Evolutionary conservation across 2,329 filamentous ascomycete species (phyloP).

Genomic region (Aspergillus pseudonomiae): DNA sequence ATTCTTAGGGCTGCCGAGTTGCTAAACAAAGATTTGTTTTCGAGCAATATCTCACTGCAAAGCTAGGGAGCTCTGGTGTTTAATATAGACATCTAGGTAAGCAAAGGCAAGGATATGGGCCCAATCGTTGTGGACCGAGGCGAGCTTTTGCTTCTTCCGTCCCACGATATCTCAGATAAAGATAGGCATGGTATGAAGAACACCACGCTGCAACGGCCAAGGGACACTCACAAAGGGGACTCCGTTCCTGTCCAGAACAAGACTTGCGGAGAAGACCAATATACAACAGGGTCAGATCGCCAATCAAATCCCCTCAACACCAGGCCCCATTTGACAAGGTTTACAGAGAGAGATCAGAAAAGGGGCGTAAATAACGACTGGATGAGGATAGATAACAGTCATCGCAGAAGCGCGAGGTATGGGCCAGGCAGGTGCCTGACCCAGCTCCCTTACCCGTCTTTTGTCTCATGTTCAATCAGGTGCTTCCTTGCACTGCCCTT

Average conservation of each 20-base stretch:
- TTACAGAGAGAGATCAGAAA: slow-evolving; percentile 21
- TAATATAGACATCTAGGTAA: slow-evolving; percentile 14
- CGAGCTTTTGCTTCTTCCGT: slow-evolving; percentile 21
- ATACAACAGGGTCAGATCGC: slow-evolving; percentile 10
- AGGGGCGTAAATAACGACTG: slow-evolving; percentile 13
- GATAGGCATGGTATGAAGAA: slow-evolving; percentile 16
- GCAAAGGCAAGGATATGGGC: slow-evolving; percentile 15
- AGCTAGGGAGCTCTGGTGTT: slow-evolving; percentile 8
- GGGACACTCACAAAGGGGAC: slow-evolving; percentile 10
- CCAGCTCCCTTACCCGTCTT: slow-evolving; percentile 15
- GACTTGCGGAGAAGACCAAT: slow-evolving; percentile 15
- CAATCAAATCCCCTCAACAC: slow-evolving; percentile 17
- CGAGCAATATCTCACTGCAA: slow-evolving; percentile 4
- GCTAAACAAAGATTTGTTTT: neutral
- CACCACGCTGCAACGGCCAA: slow-evolving; percentile 17
- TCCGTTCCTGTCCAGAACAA: slow-evolving; percentile 20
- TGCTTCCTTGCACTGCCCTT: neutral
- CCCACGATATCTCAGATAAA: slow-evolving; percentile 11
- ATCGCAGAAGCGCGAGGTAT: slow-evolving; percentile 12
- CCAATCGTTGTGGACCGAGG: slow-evolving; percentile 20
- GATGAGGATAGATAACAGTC: slow-evolving; percentile 19
- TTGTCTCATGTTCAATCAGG: slow-evolving; percentile 9
- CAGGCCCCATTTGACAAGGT: slow-evolving; percentile 15
- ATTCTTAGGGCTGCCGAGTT: neutral
- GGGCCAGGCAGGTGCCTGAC: slow-evolving; percentile 19